These are phyloP conservation scores for Candida frijolesensis DNA, from an alignment of 1,139 yeast species.

Conservation along the genomic window DNA sequence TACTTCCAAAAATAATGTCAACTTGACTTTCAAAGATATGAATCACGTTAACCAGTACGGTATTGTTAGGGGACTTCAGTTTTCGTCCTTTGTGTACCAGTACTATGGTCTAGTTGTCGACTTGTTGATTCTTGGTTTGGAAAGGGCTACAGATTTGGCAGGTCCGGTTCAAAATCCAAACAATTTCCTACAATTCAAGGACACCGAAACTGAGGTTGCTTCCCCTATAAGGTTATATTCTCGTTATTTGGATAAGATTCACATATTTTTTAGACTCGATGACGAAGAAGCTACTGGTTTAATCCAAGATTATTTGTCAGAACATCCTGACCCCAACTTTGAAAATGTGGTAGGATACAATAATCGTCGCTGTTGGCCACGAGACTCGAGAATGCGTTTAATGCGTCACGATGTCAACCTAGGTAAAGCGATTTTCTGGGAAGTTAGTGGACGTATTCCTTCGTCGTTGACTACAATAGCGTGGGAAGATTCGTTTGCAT, in stretches of 20 bases:
- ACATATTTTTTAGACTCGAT: conserved; percentile 75
- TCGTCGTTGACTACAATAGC: conserved; percentile 67
- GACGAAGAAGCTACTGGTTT: conserved; percentile 75
- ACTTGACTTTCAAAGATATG: conserved; percentile 90
- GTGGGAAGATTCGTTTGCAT: conserved; percentile 83
- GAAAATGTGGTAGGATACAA: conserved; percentile 87
- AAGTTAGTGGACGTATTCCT: conserved; percentile 78
- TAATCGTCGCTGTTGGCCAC: conserved; percentile 93
- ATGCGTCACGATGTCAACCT: conserved; percentile 90
- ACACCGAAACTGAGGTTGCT: conserved; percentile 55
- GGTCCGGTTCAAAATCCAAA: conserved; percentile 77
- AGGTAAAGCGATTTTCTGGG: conserved; percentile 94
- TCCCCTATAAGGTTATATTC: conserved; percentile 80
- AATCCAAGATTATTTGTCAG: conserved; percentile 73
- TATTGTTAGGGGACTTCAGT: conserved; percentile 82
- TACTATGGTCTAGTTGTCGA: conserved; percentile 88
- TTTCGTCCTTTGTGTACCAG: conserved; percentile 86
- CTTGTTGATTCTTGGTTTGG: conserved; percentile 77
- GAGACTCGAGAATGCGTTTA: conserved; percentile 86
- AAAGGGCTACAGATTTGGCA: conserved; percentile 85
- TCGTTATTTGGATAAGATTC: conserved; percentile 81
- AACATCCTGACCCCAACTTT: conserved; percentile 90
- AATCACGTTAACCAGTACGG: conserved; percentile 90
- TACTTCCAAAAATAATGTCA: conserved; percentile 86
- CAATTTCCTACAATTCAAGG: conserved; percentile 72